phyloP scores from a whole-genome alignment of 208 protist genomes.

The Acanthamoeba castellanii region DNA sequence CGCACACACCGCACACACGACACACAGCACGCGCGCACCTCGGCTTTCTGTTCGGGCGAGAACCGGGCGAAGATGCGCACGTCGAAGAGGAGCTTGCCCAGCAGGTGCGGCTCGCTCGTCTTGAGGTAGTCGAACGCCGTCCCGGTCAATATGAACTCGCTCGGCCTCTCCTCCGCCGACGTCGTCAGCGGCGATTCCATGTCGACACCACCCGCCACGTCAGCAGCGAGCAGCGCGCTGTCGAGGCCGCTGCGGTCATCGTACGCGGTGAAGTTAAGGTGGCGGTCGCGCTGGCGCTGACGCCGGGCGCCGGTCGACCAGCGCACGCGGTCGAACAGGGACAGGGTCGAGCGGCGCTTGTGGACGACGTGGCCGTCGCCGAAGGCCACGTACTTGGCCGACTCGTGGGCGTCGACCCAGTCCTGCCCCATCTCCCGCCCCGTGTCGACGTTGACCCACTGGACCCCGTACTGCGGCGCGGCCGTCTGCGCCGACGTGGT shows the following conservation, averaged over 20 bases:
- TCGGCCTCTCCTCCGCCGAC: too few species aligned
- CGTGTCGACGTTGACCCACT: neutral
- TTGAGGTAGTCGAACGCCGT: constrained; percentile 2
- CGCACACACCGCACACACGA: too few species aligned
- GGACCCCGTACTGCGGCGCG: neutral
- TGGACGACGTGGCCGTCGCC: neutral
- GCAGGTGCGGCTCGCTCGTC: neutral
- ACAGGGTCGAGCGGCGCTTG: neutral
- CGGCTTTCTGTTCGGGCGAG: constrained; percentile 26
- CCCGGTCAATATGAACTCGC: neutral
- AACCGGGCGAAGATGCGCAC: neutral
- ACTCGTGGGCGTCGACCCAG: neutral
- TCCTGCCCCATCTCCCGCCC: neutral
- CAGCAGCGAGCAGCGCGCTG: neutral
- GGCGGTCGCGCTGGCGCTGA: neutral
- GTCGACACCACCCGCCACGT: too few species aligned
- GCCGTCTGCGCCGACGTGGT: neutral
- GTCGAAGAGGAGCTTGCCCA: neutral
- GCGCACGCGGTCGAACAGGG: neutral
- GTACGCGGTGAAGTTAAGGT: neutral
- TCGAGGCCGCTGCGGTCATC: neutral
- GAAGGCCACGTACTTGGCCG: neutral
- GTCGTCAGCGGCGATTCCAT: too few species aligned
- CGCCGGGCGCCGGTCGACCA: too few species aligned
- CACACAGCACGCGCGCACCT: neutral